Conservation (phyloP, 345 rosid species). For the Firmiana major region DNA sequence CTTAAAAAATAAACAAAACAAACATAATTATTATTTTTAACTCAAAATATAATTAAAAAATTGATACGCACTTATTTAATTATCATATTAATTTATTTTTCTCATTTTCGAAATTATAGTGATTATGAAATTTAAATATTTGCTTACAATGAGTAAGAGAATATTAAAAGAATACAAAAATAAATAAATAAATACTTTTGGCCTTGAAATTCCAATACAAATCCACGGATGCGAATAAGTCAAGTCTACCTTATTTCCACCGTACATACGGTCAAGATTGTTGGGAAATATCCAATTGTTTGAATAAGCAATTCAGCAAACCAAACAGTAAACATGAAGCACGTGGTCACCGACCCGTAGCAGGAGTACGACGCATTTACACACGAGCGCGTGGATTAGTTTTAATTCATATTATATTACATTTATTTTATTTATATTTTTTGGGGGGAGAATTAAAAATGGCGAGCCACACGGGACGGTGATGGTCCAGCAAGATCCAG, state of each 20-base stretch:
- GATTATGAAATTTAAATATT: no score
- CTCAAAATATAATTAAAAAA: no score
- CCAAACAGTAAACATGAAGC: background rate
- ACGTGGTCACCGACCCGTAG: background rate
- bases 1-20: no score
- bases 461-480: background rate
- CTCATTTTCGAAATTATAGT: no score
- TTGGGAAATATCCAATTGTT: background rate
- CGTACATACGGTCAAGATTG: background rate
- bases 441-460: background rate
- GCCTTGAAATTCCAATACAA: background rate
- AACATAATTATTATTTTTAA: no score
- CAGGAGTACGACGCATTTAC: background rate
- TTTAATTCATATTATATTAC: background rate
- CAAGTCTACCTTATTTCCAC: background rate
- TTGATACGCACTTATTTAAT: no score
- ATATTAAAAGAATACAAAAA: no score
- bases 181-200: background rate
- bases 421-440: background rate
- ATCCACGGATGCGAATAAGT: background rate
- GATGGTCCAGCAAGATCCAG: slow-evolving; percentile 7
- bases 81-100: no score
- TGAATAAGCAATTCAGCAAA: background rate
- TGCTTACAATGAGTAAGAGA: no score
- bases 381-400: background rate